Evolutionary conservation across 768 basidiomycete genomes (phyloP).

Genomic region (Leucosporidium yakuticum): DNA sequence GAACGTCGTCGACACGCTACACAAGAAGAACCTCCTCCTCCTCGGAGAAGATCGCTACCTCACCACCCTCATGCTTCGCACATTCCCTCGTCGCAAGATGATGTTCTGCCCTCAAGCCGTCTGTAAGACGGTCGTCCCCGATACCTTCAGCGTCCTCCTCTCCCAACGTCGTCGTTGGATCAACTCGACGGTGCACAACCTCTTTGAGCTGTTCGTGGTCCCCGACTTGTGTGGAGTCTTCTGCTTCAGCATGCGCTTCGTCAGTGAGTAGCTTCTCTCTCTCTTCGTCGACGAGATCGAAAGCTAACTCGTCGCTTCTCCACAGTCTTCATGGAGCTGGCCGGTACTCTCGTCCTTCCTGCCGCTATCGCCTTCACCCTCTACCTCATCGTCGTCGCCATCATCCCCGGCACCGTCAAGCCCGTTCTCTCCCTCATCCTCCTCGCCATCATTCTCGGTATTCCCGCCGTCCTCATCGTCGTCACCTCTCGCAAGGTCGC

Average conservation of each 20-base stretch:
- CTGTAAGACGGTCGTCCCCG: constrained; percentile 97
- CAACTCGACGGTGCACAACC: constrained; percentile 96
- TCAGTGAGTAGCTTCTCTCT: constrained; percentile 42
- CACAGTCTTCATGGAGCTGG: constrained; percentile 77
- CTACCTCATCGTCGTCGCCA: constrained; percentile 70
- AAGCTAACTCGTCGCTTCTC: not conserved
- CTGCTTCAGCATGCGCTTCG: constrained; percentile 99
- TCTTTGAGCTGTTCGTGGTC: constrained; percentile 88
- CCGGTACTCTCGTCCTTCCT: constrained; percentile 90
- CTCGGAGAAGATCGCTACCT: constrained; percentile 99
- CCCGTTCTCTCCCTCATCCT: constrained; percentile 78
- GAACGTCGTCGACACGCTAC: constrained; percentile 96
- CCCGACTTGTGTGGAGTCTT: constrained; percentile 98
- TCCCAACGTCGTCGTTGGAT: constrained; percentile 99
- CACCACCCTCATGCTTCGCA: constrained; percentile 94
- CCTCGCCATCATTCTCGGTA: constrained; percentile 87
- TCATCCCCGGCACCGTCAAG: constrained; percentile 72
- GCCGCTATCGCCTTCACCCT: constrained; percentile 96
- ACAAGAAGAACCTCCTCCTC: constrained; percentile 97
- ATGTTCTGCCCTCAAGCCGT: constrained; percentile 98
- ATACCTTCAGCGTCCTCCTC: constrained; percentile 85
- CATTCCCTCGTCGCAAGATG: constrained; percentile 99
- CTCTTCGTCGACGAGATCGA: not conserved
- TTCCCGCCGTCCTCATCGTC: constrained; percentile 91
- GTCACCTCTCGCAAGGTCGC: constrained; percentile 89